These are phyloP conservation scores for Schwanniomyces vanrijiae DNA, from an alignment of 805 yeast genomes.

Conservation along the genomic window DNA sequence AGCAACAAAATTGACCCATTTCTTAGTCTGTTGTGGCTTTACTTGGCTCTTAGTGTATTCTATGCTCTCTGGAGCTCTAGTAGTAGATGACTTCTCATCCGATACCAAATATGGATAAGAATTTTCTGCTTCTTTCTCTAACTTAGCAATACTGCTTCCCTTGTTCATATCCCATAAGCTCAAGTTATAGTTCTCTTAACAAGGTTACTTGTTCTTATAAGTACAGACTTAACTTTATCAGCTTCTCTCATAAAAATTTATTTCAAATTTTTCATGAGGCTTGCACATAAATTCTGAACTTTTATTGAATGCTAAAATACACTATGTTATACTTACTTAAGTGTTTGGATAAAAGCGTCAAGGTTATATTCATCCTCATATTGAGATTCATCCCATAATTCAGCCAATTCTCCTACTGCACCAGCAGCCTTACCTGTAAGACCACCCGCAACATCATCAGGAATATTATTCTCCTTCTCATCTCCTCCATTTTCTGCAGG, in stretches of 20 bases:
- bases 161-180: constrained; percentile 2
- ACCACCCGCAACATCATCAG: constrained; percentile 72
- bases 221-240: neutral
- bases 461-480: constrained; percentile 30
- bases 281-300: neutral
- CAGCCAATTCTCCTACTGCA: constrained; percentile 85
- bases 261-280: neutral
- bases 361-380: constrained; percentile 96
- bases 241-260: neutral
- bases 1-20: constrained; percentile 82
- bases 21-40: constrained; percentile 20
- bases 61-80: constrained; percentile 37
- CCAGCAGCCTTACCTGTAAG: constrained; percentile 74
- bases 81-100: constrained; percentile 67
- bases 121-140: constrained; percentile 55
- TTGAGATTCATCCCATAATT: constrained; percentile 94
- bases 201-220: neutral
- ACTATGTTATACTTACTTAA: constrained; percentile 36
- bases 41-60: constrained; percentile 11
- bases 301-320: constrained; percentile 5
- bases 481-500: constrained; percentile 25
- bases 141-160: constrained; percentile 13
- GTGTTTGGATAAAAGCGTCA: constrained; percentile 85
- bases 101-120: constrained; percentile 65
- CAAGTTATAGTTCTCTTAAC: neutral